Evolutionary conservation across 768 basidiomycete genomes (phyloP).

Genomic region (Tremella fuciformis): DNA sequence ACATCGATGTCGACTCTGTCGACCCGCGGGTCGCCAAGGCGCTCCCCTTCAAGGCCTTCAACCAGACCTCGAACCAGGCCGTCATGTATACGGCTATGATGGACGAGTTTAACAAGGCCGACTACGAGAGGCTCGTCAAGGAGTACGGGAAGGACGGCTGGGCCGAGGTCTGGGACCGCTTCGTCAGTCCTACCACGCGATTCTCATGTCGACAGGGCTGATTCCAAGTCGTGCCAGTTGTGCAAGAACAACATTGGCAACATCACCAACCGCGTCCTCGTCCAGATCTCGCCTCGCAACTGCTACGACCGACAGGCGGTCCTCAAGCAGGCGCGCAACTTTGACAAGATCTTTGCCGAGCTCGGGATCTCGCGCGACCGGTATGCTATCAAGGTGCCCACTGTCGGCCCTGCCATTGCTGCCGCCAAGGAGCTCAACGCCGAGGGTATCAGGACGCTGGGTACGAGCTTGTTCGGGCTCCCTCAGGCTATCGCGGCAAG

Average conservation of each 20-base stretch:
- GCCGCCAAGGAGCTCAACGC: slow-evolving; percentile 57
- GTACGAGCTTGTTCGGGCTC: slow-evolving; percentile 59
- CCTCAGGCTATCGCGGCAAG: slow-evolving; percentile 59
- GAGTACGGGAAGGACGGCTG: not conserved
- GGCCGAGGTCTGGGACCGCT: not conserved
- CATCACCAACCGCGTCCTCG: not conserved
- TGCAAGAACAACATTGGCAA: not conserved
- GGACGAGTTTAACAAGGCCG: not conserved
- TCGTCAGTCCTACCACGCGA: not conserved
- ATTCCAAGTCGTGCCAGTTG: not conserved
- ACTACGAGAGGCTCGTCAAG: not conserved
- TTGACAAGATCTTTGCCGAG: not conserved
- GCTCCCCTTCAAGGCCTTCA: not conserved
- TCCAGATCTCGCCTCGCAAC: not conserved
- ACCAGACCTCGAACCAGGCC: not conserved
- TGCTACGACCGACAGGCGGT: not conserved
- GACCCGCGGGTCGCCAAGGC: not conserved
- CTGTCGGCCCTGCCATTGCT: slow-evolving; percentile 58
- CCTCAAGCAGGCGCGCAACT: not conserved
- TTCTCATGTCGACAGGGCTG: too few relatives aligned
- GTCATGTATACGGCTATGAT: not conserved
- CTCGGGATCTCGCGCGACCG: not conserved
- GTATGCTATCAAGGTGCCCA: slow-evolving; percentile 57
- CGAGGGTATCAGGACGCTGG: slow-evolving; percentile 58
- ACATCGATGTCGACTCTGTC: slow-evolving; percentile 1